Conservation (phyloP, 1,284 basidiomycete genomes). For the Trichosporon sp. region DNA sequence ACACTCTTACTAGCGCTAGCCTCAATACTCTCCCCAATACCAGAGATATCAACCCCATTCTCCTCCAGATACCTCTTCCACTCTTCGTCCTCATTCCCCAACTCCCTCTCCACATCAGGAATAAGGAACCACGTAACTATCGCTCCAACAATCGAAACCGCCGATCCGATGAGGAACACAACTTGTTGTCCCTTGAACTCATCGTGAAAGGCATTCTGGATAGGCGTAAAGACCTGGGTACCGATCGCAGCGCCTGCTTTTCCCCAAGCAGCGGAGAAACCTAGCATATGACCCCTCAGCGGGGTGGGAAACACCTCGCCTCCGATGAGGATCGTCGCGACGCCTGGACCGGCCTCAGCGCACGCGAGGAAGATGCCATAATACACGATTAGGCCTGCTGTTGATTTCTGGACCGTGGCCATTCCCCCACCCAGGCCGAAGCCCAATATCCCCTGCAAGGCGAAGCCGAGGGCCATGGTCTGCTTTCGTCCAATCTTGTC, state of each 20-base stretch:
- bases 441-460: constrained; percentile 17
- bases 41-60: constrained; percentile 15
- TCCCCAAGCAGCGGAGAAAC: constrained; percentile 59
- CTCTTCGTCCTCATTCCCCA: constrained; percentile 25
- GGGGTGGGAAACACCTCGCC: constrained; percentile 60
- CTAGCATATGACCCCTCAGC: constrained; percentile 63
- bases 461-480: constrained; percentile 23
- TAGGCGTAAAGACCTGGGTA: constrained; percentile 54
- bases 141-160: constrained; percentile 26
- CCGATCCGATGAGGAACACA: neutral
- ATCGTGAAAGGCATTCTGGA: constrained; percentile 51
- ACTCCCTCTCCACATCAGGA: constrained; percentile 19
- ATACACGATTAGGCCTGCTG: constrained; percentile 27
- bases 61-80: constrained; percentile 23
- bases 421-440: constrained; percentile 23
- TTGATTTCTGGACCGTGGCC: constrained; percentile 15
- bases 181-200: neutral
- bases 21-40: constrained; percentile 14
- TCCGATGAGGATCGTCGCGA: constrained; percentile 46
- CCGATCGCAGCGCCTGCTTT: constrained; percentile 57
- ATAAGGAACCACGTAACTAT: constrained; percentile 22
- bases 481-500: constrained; percentile 53
- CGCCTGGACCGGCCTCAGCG: constrained; percentile 21
- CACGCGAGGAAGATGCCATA: constrained; percentile 21
- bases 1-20: constrained; percentile 2